Evolutionary conservation across 805 yeast species (phyloP).

Genomic region (Candida qinlingensis): DNA sequence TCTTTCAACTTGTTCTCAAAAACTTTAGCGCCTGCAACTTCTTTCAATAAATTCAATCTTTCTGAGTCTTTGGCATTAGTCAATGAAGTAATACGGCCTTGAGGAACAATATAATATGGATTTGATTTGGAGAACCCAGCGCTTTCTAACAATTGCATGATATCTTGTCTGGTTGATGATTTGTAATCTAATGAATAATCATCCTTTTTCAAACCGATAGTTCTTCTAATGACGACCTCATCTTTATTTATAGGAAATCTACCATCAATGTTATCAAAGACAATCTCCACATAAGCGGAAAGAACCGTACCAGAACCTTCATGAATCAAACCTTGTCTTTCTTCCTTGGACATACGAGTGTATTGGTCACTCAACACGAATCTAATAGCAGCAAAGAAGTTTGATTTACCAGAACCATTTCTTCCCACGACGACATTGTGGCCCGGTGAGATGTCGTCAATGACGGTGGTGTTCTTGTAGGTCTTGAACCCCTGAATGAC

Average conservation of each 20-base stretch:
- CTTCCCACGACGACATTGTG: conserved; percentile 87
- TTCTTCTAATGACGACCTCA: conserved; percentile 74
- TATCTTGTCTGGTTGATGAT: conserved; percentile 73
- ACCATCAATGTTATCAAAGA: conserved; percentile 74
- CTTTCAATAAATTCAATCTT: conserved; percentile 72
- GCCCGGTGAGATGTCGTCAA: conserved; percentile 72
- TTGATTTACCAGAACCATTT: conserved; percentile 96
- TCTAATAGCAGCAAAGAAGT: conserved; percentile 90
- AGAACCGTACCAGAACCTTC: conserved; percentile 87
- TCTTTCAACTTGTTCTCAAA: conserved; percentile 80
- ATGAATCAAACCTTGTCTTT: conserved; percentile 80
- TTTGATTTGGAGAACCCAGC: conserved; percentile 90
- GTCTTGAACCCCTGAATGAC: conserved; percentile 91
- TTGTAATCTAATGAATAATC: conserved; percentile 82
- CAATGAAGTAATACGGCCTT: conserved; percentile 82
- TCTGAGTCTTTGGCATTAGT: conserved; percentile 88
- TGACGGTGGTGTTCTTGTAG: conserved; percentile 74
- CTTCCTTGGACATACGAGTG: conserved; percentile 77
- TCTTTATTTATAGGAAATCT: conserved; percentile 53
- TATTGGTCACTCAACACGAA: conserved; percentile 90
- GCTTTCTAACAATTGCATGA: conserved; percentile 76
- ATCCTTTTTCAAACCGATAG: conserved; percentile 90
- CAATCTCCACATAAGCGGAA: conserved; percentile 90
- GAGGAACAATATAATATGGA: conserved; percentile 96
- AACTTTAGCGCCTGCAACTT: conserved; percentile 91